Evolutionary conservation across 1,139 yeast genomes (phyloP), one percentile per base, ranked within the genome.

Genomic region (Saccharomycopsis hybrid): DNA sequence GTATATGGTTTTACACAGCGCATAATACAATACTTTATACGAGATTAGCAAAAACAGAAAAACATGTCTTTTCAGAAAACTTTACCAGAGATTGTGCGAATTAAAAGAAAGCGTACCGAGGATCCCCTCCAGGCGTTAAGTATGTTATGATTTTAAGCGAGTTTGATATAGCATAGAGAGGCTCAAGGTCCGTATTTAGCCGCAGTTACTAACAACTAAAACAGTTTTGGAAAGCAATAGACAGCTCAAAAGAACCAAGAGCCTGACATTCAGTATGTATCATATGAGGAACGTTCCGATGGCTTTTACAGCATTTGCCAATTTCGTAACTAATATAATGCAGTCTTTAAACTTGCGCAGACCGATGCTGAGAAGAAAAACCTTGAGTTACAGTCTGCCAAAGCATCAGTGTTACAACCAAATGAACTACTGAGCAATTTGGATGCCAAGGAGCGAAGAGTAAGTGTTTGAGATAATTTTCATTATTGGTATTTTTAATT

Each of bases 41-140:
- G 18, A 18, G 18, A 18, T 18, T 18, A 18, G 18, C 18, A 18
- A 18, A 18, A 18, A 18, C 18, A 18, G 18, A 18, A 18, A 36
- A n/a, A 36, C 7, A 36, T 36, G 39, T 36, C 39, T 9, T 36
- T 36, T 11, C 9, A 13, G 13, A 36, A 36, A 9, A 36, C 24
- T 5, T 13, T 65, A 32, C 90, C 89, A 1, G 73, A 73, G 52
- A 72, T 85, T 24, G 79, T 89, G 47, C 74, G 96, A 54, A 84
- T 90, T 64, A 90, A 90, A 66, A 74, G 97, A 56, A 83, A 85
- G 62, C 74, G 96, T 54, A 82, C 80, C 50, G 94, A 87, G 60
- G 96, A 86, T 57, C 95, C 96, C 1, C 72, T 90, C 28, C 88
- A 85, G 58, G 95, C 96, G 0, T 72, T 90, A 57, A 13, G 39